These are phyloP conservation scores for Solanum hybrid DNA, from an alignment of 305 asterid species.

Conservation along the genomic window DNA sequence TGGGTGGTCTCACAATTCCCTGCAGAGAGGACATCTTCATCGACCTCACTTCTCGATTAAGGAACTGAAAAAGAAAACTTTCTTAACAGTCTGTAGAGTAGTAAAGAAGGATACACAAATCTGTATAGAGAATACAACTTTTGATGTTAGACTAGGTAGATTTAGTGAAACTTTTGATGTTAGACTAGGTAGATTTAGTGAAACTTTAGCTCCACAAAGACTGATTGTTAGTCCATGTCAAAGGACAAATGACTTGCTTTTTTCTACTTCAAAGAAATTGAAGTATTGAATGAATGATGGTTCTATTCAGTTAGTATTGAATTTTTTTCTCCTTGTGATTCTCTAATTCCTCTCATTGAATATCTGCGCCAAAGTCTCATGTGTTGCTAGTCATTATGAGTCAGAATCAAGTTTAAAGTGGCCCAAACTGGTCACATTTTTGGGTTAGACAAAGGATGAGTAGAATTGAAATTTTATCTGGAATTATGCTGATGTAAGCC, in stretches of 20 bases:
- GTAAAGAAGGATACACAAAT: neutral
- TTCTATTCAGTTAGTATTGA: neutral
- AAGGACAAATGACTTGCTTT: neutral
- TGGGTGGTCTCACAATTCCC: neutral
- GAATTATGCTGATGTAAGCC: neutral
- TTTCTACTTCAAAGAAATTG: neutral
- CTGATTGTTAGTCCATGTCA: neutral
- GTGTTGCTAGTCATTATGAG: neutral
- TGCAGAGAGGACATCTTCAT: conserved; percentile 63
- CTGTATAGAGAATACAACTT: neutral
- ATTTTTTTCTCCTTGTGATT: neutral
- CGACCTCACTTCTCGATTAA: conserved; percentile 38
- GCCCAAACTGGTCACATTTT: neutral
- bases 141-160: neutral
- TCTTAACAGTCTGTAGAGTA: neutral
- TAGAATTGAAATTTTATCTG: neutral
- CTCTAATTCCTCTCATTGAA: neutral
- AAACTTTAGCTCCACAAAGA: neutral
- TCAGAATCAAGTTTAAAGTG: neutral
- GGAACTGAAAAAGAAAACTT: neutral
- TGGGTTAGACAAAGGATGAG: neutral
- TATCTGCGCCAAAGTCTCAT: neutral
- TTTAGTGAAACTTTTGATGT: neutral
- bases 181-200: neutral
- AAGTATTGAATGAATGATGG: neutral